Evolutionary conservation across 306 rosid genomes (phyloP).

Genomic region (Mimosa bimucronata): DNA sequence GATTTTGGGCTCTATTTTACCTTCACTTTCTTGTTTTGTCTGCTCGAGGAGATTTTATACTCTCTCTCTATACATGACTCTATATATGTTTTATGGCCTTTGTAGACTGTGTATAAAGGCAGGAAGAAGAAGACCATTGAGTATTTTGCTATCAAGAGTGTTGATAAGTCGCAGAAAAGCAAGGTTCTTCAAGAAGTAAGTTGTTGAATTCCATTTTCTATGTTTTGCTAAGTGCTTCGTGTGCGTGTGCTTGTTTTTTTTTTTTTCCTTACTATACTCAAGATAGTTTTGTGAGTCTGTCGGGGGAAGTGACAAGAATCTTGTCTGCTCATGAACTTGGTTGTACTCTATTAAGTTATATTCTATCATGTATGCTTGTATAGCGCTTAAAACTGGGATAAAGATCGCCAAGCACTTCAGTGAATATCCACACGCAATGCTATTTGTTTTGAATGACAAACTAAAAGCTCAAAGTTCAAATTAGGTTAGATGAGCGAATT

Average conservation of each 20-base stretch:
- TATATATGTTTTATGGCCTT: slow-evolving; percentile 18
- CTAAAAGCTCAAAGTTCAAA: neutral
- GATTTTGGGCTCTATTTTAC: neutral
- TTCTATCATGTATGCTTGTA: neutral
- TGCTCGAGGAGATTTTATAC: neutral
- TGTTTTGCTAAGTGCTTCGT: neutral
- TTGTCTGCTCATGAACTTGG: neutral
- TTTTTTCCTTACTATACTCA: neutral
- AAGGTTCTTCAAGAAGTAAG: slow-evolving; percentile 97
- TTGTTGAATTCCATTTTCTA: neutral
- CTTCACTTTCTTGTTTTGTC: neutral
- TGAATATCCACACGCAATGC: neutral
- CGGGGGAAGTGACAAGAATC: neutral
- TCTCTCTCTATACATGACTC: neutral
- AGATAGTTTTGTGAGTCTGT: neutral
- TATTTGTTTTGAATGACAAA: neutral
- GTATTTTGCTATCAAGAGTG: slow-evolving; percentile 91
- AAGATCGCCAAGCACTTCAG: neutral
- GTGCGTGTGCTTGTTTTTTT: neutral
- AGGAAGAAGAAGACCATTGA: slow-evolving; percentile 98
- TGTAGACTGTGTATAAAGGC: slow-evolving; percentile 94
- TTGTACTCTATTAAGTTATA: neutral
- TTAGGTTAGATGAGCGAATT: neutral
- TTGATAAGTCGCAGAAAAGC: slow-evolving; percentile 86
- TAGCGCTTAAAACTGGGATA: neutral